Conservation (phyloP, 2,329 filamentous ascomycete genomes). For the Fusarium longipes region DNA sequence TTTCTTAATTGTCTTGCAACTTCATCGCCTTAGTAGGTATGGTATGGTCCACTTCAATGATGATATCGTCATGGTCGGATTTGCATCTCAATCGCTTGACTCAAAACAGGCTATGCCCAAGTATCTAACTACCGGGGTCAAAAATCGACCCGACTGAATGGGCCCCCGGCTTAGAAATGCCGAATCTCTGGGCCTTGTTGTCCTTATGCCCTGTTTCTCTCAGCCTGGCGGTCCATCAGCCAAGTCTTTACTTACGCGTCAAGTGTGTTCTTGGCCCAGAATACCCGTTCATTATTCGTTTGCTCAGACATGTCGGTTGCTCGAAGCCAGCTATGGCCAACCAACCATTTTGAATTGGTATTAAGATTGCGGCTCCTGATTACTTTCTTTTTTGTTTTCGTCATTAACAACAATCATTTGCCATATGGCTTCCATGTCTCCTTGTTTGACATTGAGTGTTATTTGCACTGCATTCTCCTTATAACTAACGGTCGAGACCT, state of each 20-base stretch:
- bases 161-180: conserved; percentile 21
- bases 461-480: not conserved
- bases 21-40: too few species aligned
- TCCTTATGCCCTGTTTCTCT: conserved; percentile 8
- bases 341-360: not conserved
- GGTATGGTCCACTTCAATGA: not conserved
- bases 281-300: conserved; percentile 6
- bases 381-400: not conserved
- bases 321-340: not conserved
- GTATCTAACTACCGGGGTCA: conserved; percentile 14
- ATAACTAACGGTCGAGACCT: conserved; percentile 5
- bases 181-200: conserved; percentile 12
- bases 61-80: not conserved
- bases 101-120: conserved; percentile 19
- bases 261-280: conserved; percentile 26
- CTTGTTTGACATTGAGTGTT: not conserved
- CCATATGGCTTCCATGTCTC: conserved; percentile 1
- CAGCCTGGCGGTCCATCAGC: conserved; percentile 6
- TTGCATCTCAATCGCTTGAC: not conserved
- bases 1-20: conserved; percentile 3
- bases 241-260: conserved; percentile 22
- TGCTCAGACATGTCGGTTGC: not conserved
- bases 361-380: conserved; percentile 12
- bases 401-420: not conserved
- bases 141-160: conserved; percentile 27